Percentiles rank a stretch among this genome's conserved stretches.
These are phyloP conservation scores for Emydomyces testavorans DNA, from an alignment of 2,329 filamentous ascomycete genomes.

Conservation along the genomic window DNA sequence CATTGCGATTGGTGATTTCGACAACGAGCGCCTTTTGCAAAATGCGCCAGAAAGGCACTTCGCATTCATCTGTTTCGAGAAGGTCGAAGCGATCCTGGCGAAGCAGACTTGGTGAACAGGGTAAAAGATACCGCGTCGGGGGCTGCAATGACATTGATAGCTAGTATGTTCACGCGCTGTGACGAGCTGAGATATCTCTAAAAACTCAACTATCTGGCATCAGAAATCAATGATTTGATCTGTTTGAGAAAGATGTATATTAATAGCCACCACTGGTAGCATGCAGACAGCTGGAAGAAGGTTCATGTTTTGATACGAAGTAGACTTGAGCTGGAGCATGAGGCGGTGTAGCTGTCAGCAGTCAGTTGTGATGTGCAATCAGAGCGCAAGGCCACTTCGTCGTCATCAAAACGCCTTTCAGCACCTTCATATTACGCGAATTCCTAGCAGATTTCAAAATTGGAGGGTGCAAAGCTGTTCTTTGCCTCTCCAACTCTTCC, in stretches of 20 bases:
- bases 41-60: constrained; percentile 13
- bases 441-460: background rate
- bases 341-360: no score
- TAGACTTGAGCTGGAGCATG: background rate
- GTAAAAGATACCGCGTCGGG: background rate
- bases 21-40: background rate
- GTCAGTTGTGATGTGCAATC: no score
- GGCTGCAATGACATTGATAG: background rate
- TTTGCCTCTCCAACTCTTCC: background rate
- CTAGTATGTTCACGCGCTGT: no score
- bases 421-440: no score
- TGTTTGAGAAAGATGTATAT: background rate
- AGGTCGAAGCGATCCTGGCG: constrained; percentile 13
- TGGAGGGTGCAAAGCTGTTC: background rate
- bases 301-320: constrained; percentile 1
- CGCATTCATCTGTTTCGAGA: constrained; percentile 6
- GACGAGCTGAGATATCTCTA: no score
- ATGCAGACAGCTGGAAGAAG: background rate
- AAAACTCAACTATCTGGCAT: background rate
- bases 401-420: background rate
- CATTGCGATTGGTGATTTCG: background rate
- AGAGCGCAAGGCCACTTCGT: no score
- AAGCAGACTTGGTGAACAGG: constrained; percentile 9
- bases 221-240: no score
- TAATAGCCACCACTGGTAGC: background rate